Percentiles rank a stretch among this genome's conserved stretches.
Evolutionary conservation across 352 stramenopile species (phyloP).

Genomic region (Globisporangium mamillatum): DNA sequence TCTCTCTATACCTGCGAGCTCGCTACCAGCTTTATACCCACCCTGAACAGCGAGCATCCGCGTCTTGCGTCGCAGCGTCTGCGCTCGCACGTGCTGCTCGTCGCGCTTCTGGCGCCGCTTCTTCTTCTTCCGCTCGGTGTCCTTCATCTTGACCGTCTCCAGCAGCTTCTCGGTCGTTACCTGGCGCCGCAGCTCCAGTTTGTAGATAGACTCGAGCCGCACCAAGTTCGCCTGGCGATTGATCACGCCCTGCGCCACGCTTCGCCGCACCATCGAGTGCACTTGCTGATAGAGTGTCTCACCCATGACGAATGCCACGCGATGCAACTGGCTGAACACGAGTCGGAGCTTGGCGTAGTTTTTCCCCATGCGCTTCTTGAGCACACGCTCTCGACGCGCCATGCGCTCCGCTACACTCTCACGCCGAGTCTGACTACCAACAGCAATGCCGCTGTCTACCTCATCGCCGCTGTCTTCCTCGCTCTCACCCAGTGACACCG

Average conservation of each 20-base stretch:
- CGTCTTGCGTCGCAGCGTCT: slow-evolving; percentile 6
- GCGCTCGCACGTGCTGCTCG: slow-evolving; percentile 13
- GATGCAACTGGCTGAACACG: slow-evolving; percentile 39
- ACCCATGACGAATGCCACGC: slow-evolving; percentile 32
- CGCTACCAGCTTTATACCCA: background rate
- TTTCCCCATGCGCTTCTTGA: slow-evolving; percentile 11
- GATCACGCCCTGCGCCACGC: slow-evolving; percentile 40
- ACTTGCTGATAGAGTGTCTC: slow-evolving; percentile 47
- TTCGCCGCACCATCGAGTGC: slow-evolving; percentile 37
- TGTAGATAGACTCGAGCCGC: slow-evolving; percentile 58
- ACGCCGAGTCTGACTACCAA: background rate
- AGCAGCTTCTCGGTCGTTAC: slow-evolving; percentile 41
- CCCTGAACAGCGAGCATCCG: slow-evolving; percentile 1
- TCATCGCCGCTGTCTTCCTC: slow-evolving; percentile 4
- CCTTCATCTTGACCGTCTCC: slow-evolving; percentile 28
- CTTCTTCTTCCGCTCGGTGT: slow-evolving; percentile 14
- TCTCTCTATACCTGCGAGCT: background rate
- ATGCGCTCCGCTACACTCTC: slow-evolving; percentile 4
- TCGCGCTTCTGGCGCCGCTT: slow-evolving; percentile 15
- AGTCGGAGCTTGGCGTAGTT: slow-evolving; percentile 20
- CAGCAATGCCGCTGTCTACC: background rate
- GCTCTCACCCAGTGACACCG: slow-evolving; percentile 11
- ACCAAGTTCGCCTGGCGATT: slow-evolving; percentile 40
- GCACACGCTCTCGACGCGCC: background rate
- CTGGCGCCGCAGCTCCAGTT: slow-evolving; percentile 51